Conservation (phyloP, 805 yeast species). For the Candida railenensis region DNA sequence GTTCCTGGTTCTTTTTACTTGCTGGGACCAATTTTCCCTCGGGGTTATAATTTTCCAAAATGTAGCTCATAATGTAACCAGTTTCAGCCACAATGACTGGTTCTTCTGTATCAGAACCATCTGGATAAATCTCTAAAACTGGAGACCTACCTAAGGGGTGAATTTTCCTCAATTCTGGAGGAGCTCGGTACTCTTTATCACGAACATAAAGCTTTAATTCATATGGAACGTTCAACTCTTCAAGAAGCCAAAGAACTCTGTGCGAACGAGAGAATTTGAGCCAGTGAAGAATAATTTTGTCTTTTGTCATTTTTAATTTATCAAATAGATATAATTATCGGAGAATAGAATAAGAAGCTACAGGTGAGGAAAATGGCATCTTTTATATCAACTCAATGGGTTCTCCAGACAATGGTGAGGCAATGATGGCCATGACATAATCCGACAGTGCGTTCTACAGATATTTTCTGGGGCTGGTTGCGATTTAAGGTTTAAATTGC, state of each 20-base stretch:
- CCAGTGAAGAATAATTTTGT: conserved; percentile 4
- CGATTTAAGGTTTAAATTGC: too few species aligned
- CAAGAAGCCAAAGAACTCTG: conserved; percentile 39
- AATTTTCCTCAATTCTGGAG: conserved; percentile 25
- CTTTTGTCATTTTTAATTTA: not conserved
- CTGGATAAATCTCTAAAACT: conserved; percentile 26
- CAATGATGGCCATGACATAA: too few species aligned
- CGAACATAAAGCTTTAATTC: conserved; percentile 32
- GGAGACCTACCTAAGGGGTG: conserved; percentile 41
- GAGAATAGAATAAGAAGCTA: too few species aligned
- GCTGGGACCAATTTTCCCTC: conserved; percentile 13
- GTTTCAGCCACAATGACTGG: conserved; percentile 16
- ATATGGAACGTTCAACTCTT: conserved; percentile 30
- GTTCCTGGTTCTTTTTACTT: conserved; percentile 14
- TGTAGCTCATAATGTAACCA: conserved; percentile 21
- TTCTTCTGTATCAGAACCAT: conserved; percentile 17
- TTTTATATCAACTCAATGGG: too few species aligned
- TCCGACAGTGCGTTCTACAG: too few species aligned
- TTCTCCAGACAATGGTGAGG: too few species aligned
- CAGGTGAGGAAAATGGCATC: too few species aligned
- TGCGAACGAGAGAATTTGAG: conserved; percentile 35
- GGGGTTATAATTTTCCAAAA: conserved; percentile 17
- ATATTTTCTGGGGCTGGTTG: too few species aligned
- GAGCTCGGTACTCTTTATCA: conserved; percentile 27
- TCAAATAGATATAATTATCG: too few species aligned